These are phyloP conservation scores for Pythium grandisporangium DNA, from an alignment of 352 stramenopile species.

Conservation along the genomic window DNA sequence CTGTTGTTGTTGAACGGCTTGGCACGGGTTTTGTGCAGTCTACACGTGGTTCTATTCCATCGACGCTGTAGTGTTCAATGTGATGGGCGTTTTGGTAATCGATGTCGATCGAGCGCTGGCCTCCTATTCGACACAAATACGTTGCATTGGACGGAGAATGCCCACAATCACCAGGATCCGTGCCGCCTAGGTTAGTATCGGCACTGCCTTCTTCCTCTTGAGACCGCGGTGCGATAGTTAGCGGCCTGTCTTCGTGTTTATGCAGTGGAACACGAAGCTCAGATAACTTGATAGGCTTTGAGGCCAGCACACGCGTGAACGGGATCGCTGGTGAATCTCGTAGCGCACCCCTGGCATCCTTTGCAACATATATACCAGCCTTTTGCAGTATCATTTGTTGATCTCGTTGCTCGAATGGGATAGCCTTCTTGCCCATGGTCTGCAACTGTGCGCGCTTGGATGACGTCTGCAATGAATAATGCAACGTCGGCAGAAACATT, in stretches of 20 bases:
- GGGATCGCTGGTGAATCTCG: constrained; percentile 13
- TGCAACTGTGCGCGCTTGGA: constrained; percentile 3
- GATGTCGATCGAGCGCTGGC: constrained; percentile 3
- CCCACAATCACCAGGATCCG: no score
- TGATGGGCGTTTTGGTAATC: constrained; percentile 18
- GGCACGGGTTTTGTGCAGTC: no score
- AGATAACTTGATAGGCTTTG: constrained; percentile 14
- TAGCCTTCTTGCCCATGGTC: neutral
- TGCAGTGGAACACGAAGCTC: constrained; percentile 11
- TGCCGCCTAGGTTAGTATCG: neutral
- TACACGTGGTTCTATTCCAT: no score
- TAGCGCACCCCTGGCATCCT: no score
- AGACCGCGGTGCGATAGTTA: neutral
- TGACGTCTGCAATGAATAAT: constrained; percentile 9
- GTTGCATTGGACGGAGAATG: no score
- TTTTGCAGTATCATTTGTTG: no score
- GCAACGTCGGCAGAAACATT: constrained; percentile 17
- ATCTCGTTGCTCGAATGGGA: no score
- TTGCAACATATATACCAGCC: no score
- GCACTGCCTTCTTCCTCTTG: neutral
- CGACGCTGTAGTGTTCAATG: constrained; percentile 35
- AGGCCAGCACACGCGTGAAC: constrained; percentile 18
- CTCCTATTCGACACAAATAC: no score
- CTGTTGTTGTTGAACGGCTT: neutral
- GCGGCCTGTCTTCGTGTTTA: neutral